Conservation (phyloP, 2,329 filamentous ascomycete species). For the Xylaria sp. region DNA sequence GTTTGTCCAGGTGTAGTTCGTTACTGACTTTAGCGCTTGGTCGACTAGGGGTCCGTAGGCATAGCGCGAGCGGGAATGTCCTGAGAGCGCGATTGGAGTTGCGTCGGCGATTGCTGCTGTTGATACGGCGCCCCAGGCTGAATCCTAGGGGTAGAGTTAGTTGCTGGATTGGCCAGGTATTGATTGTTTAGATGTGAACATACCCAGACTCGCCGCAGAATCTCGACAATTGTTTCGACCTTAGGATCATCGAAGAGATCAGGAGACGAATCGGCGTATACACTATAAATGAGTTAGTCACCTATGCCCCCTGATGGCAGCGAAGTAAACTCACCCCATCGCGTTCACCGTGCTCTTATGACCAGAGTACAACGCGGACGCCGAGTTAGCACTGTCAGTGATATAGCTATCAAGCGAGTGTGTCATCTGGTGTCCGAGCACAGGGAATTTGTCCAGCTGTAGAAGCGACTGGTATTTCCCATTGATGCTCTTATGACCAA, state of each 20-base stretch:
- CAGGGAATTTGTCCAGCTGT: conserved; percentile 84
- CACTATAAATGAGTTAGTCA: conserved; percentile 50
- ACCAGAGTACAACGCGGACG: conserved; percentile 82
- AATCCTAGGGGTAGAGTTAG: conserved; percentile 51
- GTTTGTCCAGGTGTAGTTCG: conserved; percentile 84
- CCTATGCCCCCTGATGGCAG: too few relatives aligned
- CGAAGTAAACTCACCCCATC: conserved; percentile 64
- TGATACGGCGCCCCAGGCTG: conserved; percentile 73
- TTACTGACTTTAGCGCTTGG: conserved; percentile 78
- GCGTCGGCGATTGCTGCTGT: conserved; percentile 87
- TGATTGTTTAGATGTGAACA: neutral
- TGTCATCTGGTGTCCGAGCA: conserved; percentile 90
- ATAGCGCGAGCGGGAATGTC: conserved; percentile 77
- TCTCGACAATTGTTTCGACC: conserved; percentile 83
- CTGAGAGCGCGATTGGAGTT: conserved; percentile 79
- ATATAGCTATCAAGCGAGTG: conserved; percentile 88
- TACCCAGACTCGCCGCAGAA: conserved; percentile 76
- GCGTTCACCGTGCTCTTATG: conserved; percentile 88
- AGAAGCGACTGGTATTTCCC: conserved; percentile 82
- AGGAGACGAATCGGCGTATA: conserved; percentile 81
- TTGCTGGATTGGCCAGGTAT: neutral
- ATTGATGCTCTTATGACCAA: conserved; percentile 85
- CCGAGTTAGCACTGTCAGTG: conserved; percentile 87
- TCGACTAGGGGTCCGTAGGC: conserved; percentile 79
- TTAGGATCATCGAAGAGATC: conserved; percentile 85